A percentile compares a stretch with the other conserved stretches of the same genome.
Conservation (phyloP, 345 rosid species). For the Passiflora organensis region DNA sequence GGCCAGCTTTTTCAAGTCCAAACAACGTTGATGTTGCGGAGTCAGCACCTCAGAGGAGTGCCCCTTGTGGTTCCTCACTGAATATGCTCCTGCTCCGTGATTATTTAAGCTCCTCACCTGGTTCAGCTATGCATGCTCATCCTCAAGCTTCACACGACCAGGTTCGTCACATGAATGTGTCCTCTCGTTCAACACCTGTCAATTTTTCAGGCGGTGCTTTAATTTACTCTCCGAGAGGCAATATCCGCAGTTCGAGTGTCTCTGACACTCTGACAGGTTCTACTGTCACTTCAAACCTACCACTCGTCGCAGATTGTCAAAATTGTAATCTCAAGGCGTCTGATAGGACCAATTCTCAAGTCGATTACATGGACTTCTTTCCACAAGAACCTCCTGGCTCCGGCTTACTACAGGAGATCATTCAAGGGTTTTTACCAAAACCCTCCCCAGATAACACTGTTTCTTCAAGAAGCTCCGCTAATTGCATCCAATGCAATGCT, state of each 20-base stretch:
- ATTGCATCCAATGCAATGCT: neutral
- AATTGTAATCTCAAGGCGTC: neutral
- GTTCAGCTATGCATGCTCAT: conserved; percentile 10
- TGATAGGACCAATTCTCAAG: neutral
- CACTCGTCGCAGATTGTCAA: no score
- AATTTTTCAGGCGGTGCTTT: conserved; percentile 2
- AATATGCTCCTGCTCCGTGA: conserved; percentile 51
- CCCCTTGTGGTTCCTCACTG: conserved; percentile 17
- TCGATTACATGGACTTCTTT: conserved; percentile 33
- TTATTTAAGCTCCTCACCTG: conserved; percentile 29
- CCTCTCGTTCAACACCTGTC: conserved; percentile 5
- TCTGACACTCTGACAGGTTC: conserved; percentile 10
- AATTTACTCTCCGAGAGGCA: conserved; percentile 2
- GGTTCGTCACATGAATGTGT: conserved; percentile 6
- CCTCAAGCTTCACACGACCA: conserved; percentile 15
- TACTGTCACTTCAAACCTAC: conserved; percentile 7
- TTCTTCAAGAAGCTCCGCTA: conserved; percentile 4
- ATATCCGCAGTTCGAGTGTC: neutral
- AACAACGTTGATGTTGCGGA: neutral
- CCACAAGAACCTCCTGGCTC: conserved; percentile 55
- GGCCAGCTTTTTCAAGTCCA: conserved; percentile 11
- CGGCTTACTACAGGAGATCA: conserved; percentile 75
- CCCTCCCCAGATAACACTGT: conserved; percentile 21
- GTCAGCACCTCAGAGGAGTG: conserved; percentile 18
- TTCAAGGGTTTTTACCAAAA: conserved; percentile 60